Evolutionary conservation across 2,329 filamentous ascomycete species (phyloP).

Genomic region (Teratosphaeria viscida): DNA sequence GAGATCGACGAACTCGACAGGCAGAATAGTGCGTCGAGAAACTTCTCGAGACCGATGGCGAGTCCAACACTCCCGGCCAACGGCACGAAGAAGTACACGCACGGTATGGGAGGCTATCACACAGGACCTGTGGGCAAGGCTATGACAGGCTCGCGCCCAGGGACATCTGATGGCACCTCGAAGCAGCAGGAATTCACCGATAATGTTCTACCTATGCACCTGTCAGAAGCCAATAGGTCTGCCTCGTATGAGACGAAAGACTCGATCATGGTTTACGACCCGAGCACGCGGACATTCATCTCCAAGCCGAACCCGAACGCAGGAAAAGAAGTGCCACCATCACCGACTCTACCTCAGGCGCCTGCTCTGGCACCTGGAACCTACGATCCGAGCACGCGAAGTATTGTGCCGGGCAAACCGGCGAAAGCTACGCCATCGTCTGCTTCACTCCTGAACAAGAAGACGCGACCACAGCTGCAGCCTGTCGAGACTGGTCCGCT

Average conservation of each 20-base stretch:
- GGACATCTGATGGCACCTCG: constrained; percentile 1
- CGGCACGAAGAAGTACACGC: constrained; percentile 14
- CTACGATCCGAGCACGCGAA: constrained; percentile 22
- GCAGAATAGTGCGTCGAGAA: constrained; percentile 27
- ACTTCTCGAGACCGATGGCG: constrained; percentile 47
- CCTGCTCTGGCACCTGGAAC: constrained; percentile 12
- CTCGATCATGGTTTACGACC: constrained; percentile 23
- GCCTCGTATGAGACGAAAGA: constrained; percentile 7
- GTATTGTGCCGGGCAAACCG: constrained; percentile 14
- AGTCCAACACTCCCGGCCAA: constrained; percentile 8
- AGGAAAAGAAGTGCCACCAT: constrained; percentile 6
- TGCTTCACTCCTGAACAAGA: not conserved
- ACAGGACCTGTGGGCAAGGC: constrained; percentile 48
- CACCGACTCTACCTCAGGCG: constrained; percentile 5
- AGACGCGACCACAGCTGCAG: constrained; percentile 1
- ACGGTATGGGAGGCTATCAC: constrained; percentile 42
- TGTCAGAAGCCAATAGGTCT: not conserved
- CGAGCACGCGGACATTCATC: constrained; percentile 20
- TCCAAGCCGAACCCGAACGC: constrained; percentile 13
- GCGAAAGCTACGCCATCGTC: not conserved
- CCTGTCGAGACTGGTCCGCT: constrained; percentile 13
- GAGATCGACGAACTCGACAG: constrained; percentile 29
- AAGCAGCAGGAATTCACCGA: constrained; percentile 1
- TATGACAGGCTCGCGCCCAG: not conserved
- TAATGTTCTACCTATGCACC: not conserved